A percentile compares a stretch with the other conserved stretches of the same genome.
Evolutionary conservation across 805 yeast genomes (phyloP).

Genomic region (Candida railenensis): DNA sequence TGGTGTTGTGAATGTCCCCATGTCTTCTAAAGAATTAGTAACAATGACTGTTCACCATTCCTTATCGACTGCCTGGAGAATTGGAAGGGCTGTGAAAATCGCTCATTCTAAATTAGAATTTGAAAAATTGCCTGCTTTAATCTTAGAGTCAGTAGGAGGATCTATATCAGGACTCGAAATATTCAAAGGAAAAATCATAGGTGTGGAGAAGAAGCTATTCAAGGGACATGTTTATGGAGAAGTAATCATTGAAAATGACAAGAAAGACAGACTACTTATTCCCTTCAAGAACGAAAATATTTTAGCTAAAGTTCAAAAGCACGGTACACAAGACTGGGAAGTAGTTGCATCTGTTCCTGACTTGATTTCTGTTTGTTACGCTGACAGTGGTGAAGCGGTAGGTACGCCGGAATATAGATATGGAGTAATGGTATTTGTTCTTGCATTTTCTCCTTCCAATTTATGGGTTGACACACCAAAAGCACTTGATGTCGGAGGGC

Average conservation of each 20-base stretch:
- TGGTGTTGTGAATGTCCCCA: conserved; percentile 34
- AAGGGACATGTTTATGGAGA: conserved; percentile 48
- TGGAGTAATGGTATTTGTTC: conserved; percentile 43
- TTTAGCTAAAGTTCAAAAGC: conserved; percentile 23
- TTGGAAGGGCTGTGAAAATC: conserved; percentile 42
- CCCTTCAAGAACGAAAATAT: conserved; percentile 52
- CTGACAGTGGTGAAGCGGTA: conserved; percentile 45
- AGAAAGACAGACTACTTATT: conserved; percentile 18
- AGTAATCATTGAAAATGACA: conserved; percentile 29
- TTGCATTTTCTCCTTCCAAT: conserved; percentile 37
- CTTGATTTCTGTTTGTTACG: conserved; percentile 40
- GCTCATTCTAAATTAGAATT: conserved; percentile 38
- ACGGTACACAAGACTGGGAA: conserved; percentile 17
- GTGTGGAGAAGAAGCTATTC: conserved; percentile 38
- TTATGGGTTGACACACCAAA: conserved; percentile 34
- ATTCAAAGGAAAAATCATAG: conserved; percentile 43
- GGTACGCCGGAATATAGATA: conserved; percentile 50
- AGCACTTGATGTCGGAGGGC: conserved; percentile 43
- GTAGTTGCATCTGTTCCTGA: conserved; percentile 47
- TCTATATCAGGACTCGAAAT: conserved; percentile 26
- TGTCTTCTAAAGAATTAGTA: conserved; percentile 15
- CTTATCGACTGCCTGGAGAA: conserved; percentile 46
- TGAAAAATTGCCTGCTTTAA: conserved; percentile 29
- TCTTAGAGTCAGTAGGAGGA: conserved; percentile 38
- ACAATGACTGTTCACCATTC: conserved; percentile 26